These are phyloP conservation scores for Claviceps cyperi DNA, from an alignment of 2,329 filamentous ascomycete species.

Conservation along the genomic window DNA sequence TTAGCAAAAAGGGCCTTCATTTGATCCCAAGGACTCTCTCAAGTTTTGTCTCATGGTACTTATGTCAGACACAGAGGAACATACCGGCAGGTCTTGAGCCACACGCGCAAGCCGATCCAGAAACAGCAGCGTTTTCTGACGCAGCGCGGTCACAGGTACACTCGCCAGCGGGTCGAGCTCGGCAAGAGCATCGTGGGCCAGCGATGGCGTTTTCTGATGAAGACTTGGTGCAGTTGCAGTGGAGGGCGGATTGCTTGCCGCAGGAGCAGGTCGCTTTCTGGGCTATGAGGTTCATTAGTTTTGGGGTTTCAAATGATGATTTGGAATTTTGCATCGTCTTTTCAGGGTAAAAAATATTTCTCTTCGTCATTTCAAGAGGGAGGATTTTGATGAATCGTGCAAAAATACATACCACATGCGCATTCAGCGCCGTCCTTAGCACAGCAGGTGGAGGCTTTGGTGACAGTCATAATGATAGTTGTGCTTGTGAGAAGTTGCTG, in stretches of 20 bases:
- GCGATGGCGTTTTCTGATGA: conserved; percentile 56
- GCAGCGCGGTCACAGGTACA: conserved; percentile 67
- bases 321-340: no score
- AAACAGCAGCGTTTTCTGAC: conserved; percentile 50
- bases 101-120: conserved; percentile 57
- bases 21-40: conserved; percentile 6
- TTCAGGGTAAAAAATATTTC: no score
- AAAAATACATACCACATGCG: conserved; percentile 37
- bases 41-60: no score
- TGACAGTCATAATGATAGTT: conserved; percentile 17
- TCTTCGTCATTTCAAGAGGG: no score
- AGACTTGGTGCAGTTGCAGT: conserved; percentile 75
- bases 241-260: conserved; percentile 71
- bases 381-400: no score
- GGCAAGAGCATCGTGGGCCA: conserved; percentile 71
- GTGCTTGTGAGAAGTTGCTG: neutral
- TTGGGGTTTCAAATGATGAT: no score
- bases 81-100: conserved; percentile 58
- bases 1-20: conserved; percentile 3
- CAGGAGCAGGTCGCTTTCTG: conserved; percentile 69
- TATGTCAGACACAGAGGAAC: conserved; percentile 19
- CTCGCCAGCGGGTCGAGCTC: conserved; percentile 61
- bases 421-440: conserved; percentile 37
- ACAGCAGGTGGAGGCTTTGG: conserved; percentile 39
- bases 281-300: conserved; percentile 22